Evolutionary conservation across 345 rosid species (phyloP), one percentile per base, ranked within the genome.

Genomic region (Arabidopsis arenosa): DNA sequence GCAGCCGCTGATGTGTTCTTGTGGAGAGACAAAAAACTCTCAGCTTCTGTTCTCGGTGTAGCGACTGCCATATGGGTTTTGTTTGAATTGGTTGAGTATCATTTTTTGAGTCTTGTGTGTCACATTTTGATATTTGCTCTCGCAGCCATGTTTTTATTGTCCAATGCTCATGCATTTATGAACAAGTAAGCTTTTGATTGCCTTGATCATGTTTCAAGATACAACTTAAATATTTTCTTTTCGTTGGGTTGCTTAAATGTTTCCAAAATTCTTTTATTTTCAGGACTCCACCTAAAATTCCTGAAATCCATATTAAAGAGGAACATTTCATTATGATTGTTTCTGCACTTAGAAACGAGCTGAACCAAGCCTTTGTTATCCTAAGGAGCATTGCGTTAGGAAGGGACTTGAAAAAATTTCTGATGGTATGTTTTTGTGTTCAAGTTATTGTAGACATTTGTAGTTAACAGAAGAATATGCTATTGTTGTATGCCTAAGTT

Each of bases 1-100:
- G 49, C 83, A 89, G 95, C 90, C 49, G 98, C 98, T 61, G 96
- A 93, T 90, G 89, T 90, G 79, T 81, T 93, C 21, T 80, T 93
- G 82, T 90, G 98, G 96, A 89, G 90, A 78, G 85, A 93, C 80
- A 93, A 93, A 79, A 89, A 90, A 75, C 75, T 87, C 11, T 87
- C 98, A 5, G 90, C 83, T 0, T 74, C 83, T 28, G 90, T 89
- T 28, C 90, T 93, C 37, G 89, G 90, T 56, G 84, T 73, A 18
- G 92, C 83, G 8, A 89, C 95, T 1, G 87, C 82, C 1, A 66
- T 90, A 28, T 93, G 98, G 98, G 83, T 89, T 63, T 83, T 93
- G 58, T 90, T 90, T 44, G 90, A 85, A 63, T 69, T 93, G 81
- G 72, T 89, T 53, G 93, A 90, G 75, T 93, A 93, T 78, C 91